Evolutionary conservation across 805 yeast genomes (phyloP), one percentile per base, ranked within the genome.

Genomic region (Candida silvicultrix): DNA sequence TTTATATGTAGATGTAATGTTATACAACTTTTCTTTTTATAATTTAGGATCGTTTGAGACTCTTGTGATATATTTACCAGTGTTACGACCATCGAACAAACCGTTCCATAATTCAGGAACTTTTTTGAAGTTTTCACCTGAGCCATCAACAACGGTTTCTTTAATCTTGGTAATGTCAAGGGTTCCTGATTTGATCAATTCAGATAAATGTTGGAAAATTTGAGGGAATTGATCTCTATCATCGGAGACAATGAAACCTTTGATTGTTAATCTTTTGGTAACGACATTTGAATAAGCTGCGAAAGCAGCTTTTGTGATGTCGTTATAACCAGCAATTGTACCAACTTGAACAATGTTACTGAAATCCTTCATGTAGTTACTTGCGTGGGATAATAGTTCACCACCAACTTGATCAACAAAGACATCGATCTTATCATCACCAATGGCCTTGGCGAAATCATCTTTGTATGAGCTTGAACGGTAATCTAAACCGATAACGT

Each of bases 401-500:
- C 87, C 88, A 41, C 87, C 88, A 32, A 82, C 87, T 51, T 76
- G 76, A 58, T 82, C 89, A 50, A 70, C 78, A 60, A 73, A 80
- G 36, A 71, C 67, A 53, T 79, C 81, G 35, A 74, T 73, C 43
- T 68, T 70, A 45, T 75, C 71, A 12, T 66, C 73, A 34, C 76
- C 79, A 31, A 76, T 65, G 1, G 72, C 74, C 21, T 64, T 66
- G 3, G 53, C 50, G 32, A 72, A 63, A 40, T 70, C 63, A 35
- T 61, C 56, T 18, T 55, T 53, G 51, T 69, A 74, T 10, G 66
- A 56, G 0, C 63, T 53, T 41, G 73, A 73, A 45, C 71, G 73
- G 67, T 82, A 81, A 60, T 81, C 81, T 42, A 79, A 69, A 28
- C 67, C 72, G 45, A 73, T 63, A 38, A 69, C 73, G 51, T 76